These are phyloP conservation scores for Fusarium aywerte DNA, from an alignment of 2,329 filamentous ascomycete genomes.

Conservation along the genomic window DNA sequence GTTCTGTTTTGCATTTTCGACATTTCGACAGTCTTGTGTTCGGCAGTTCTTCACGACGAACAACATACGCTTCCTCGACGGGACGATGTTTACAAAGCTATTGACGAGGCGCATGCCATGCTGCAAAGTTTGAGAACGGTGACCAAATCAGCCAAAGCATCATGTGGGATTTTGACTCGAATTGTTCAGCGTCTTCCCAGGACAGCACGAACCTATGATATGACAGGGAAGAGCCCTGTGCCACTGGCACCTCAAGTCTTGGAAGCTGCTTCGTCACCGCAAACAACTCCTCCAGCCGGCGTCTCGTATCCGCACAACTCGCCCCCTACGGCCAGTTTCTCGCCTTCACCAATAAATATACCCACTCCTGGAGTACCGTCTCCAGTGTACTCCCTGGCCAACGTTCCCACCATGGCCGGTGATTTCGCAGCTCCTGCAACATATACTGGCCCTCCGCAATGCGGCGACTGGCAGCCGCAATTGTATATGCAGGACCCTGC, in stretches of 20 bases:
- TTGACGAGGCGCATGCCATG: slow-evolving; percentile 52
- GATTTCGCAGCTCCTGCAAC: background rate
- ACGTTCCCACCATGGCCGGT: background rate
- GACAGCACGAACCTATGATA: slow-evolving; percentile 34
- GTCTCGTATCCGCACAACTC: slow-evolving; percentile 14
- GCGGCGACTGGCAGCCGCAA: slow-evolving; percentile 33
- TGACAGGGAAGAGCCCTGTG: slow-evolving; percentile 8
- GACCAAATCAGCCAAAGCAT: slow-evolving; percentile 49
- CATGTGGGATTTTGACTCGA: slow-evolving; percentile 48
- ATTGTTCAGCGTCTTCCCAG: slow-evolving; percentile 47
- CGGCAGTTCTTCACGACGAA: slow-evolving; percentile 62
- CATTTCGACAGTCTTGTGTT: slow-evolving; percentile 61
- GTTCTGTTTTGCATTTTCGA: slow-evolving; percentile 64
- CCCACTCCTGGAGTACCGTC: slow-evolving; percentile 11
- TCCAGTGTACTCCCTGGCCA: slow-evolving; percentile 16
- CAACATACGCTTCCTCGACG: slow-evolving; percentile 54
- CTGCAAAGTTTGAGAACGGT: slow-evolving; percentile 48
- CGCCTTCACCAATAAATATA: slow-evolving; percentile 1
- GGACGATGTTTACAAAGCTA: slow-evolving; percentile 54
- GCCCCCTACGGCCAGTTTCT: background rate
- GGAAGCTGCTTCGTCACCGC: slow-evolving; percentile 7
- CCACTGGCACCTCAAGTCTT: slow-evolving; percentile 15
- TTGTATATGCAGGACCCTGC: slow-evolving; percentile 13
- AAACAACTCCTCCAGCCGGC: slow-evolving; percentile 3
- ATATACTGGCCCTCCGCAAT: slow-evolving; percentile 15